Base-by-base conservation (phyloP, 139 green algal genomes). In the Tetradesmus obliquus region DNA sequence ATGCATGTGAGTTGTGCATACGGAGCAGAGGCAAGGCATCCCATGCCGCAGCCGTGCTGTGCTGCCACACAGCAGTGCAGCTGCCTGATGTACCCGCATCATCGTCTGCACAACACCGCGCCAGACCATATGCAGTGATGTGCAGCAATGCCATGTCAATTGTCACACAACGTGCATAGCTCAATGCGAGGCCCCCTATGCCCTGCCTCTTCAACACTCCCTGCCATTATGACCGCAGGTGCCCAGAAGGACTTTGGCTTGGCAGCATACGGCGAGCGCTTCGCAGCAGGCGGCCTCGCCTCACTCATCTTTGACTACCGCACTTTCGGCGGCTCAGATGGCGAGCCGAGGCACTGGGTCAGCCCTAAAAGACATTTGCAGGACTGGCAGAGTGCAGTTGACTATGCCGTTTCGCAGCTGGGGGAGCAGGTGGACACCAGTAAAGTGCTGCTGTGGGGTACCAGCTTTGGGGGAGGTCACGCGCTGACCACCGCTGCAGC, bases 231-330 rank as follows among this genome's bases (percentile, higher is more conserved):
- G 5, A n/a, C 71, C 53, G 74, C 79, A 80, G 79, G 79, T 76
- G 71, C 55, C 53, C 92, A 95, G 84, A 94, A 95, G 83, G 94
- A 95, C 87, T 95, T 94, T 87, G 92, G 91, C 6, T 90, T 96
- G 51, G 90, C 91, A 20, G 84, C 84, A 5, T 96, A 96, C 24
- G 91, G 92, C 5, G 88, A 92, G 74, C 55, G 82, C 54, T 94
- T 93, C 57, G 88, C 91, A n/a, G 60, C 76, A 72, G 92, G 85
- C 22, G 94, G 94, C 51, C 81, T 96, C 76, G 94, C 92, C 17
- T 91, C 93, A 0, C 57, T 96, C n/a, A 91, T 91, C 1, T 94
- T 94, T n/a, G 94, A 96, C 90, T 96, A 96, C 88, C 90, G 89
- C 0, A 85, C 76, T 0, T 96, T 95, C 83, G 94, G 94, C 0